phyloP scores from a whole-genome alignment of 345 rosid species.

The Raphanus raphanistrum region DNA sequence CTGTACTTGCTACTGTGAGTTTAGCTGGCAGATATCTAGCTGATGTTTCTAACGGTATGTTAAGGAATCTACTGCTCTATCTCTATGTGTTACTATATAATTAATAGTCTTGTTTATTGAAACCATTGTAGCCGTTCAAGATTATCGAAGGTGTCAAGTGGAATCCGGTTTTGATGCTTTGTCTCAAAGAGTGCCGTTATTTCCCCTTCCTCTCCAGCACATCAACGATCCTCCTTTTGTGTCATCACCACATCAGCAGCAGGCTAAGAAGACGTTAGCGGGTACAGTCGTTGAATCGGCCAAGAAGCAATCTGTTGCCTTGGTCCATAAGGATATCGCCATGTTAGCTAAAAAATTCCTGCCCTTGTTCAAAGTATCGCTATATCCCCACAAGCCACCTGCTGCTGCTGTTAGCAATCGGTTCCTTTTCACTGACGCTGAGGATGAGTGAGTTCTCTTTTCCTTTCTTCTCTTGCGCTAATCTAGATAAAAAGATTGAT shows the following conservation, averaged over 20 bases:
- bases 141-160: constrained; percentile 54
- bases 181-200: constrained; percentile 68
- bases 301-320: constrained; percentile 79
- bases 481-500: constrained; percentile 7
- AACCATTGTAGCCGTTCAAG: constrained; percentile 60
- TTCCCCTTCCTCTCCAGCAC: constrained; percentile 53
- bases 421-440: constrained; percentile 88
- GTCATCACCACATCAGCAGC: constrained; percentile 50
- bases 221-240: constrained; percentile 37
- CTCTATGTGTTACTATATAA: no score
- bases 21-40: constrained; percentile 58
- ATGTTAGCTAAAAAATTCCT: constrained; percentile 64
- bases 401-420: constrained; percentile 66
- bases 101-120: constrained; percentile 23
- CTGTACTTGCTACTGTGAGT: constrained; percentile 62
- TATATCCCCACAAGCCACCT: constrained; percentile 94
- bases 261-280: constrained; percentile 75
- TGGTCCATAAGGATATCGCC: constrained; percentile 79
- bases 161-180: constrained; percentile 53
- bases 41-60: constrained; percentile 69
- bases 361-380: constrained; percentile 61
- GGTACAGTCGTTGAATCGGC: constrained; percentile 79
- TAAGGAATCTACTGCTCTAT: no score
- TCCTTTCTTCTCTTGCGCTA: constrained; percentile 21
- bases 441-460: constrained; percentile 85